A percentile compares a stretch with the other conserved stretches of the same genome.
Conservation (phyloP, 2,329 filamentous ascomycete genomes). For the Dothistroma septosporum region DNA sequence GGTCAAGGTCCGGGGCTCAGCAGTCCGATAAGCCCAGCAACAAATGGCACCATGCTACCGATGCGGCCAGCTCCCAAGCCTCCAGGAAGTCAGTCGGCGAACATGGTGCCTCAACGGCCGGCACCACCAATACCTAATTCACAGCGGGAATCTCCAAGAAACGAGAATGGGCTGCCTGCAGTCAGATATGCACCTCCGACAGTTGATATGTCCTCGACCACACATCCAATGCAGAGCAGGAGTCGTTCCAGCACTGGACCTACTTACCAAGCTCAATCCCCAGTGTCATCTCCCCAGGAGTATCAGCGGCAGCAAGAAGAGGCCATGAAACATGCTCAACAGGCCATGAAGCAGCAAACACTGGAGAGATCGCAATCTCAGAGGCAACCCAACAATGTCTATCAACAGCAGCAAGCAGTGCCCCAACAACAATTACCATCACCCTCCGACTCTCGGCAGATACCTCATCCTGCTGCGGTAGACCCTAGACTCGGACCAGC, state of each 20-base stretch:
- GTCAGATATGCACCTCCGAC: slow-evolving; percentile 42
- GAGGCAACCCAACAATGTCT: slow-evolving; percentile 54
- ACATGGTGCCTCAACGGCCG: slow-evolving; percentile 46
- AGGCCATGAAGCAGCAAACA: slow-evolving; percentile 63
- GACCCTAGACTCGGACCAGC: slow-evolving; percentile 50
- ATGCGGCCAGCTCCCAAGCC: slow-evolving; percentile 78
- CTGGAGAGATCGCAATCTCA: slow-evolving; percentile 60
- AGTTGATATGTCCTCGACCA: slow-evolving; percentile 34
- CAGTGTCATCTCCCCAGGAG: slow-evolving; percentile 42
- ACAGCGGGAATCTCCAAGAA: slow-evolving; percentile 25
- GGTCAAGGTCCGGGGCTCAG: slow-evolving; percentile 41
- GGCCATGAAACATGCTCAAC: slow-evolving; percentile 73
- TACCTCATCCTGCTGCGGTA: slow-evolving; percentile 38
- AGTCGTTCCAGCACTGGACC: slow-evolving; percentile 45
- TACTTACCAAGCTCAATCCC: slow-evolving; percentile 47
- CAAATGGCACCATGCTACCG: slow-evolving; percentile 59
- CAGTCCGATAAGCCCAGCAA: slow-evolving; percentile 39
- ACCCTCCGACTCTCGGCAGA: slow-evolving; percentile 19
- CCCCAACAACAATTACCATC: slow-evolving; percentile 44
- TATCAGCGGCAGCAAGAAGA: slow-evolving; percentile 76
- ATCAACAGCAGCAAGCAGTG: slow-evolving; percentile 45
- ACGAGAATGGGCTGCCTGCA: slow-evolving; percentile 40
- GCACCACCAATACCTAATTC: slow-evolving; percentile 48
- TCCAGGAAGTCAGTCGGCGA: slow-evolving; percentile 51
- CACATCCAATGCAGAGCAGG: slow-evolving; percentile 36